Conservation (phyloP, 2,329 filamentous ascomycete genomes). For the Lachnellula occidentalis region DNA sequence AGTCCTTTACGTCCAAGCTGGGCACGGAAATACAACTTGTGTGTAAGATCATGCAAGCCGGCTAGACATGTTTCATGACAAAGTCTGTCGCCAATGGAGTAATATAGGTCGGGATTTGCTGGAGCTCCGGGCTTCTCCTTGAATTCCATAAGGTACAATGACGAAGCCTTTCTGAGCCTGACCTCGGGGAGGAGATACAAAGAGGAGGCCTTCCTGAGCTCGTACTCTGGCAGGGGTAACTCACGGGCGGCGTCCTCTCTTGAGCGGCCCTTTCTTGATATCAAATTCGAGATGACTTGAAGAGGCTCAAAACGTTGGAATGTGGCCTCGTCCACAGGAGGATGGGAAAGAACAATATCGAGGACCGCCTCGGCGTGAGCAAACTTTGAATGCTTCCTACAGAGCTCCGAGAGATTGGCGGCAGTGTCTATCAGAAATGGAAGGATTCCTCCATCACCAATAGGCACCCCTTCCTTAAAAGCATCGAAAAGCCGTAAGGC, state of each 20-base stretch:
- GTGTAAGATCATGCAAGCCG: constrained; percentile 18
- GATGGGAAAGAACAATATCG: constrained; percentile 14
- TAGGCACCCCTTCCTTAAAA: constrained; percentile 20
- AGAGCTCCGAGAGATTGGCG: constrained; percentile 15
- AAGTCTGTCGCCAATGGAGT: constrained; percentile 17
- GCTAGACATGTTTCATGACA: constrained; percentile 17
- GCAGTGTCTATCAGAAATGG: constrained; percentile 15
- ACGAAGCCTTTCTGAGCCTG: constrained; percentile 18
- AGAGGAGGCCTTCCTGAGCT: constrained; percentile 18
- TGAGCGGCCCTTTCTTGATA: neutral
- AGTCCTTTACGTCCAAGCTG: constrained; percentile 7
- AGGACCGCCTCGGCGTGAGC: constrained; percentile 19
- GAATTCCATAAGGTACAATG: constrained; percentile 25
- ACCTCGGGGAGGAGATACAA: constrained; percentile 16
- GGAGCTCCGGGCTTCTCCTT: constrained; percentile 12
- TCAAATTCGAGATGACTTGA: constrained; percentile 14
- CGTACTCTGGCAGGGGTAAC: neutral
- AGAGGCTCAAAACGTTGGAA: constrained; percentile 20
- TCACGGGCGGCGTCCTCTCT: neutral
- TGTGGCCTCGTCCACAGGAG: constrained; percentile 15
- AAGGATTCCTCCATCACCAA: constrained; percentile 7
- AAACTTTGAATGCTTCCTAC: constrained; percentile 4
- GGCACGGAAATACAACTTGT: constrained; percentile 20
- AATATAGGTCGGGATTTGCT: neutral
- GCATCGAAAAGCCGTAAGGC: constrained; percentile 19